phyloP scores from a whole-genome alignment of 176 grass and related monocot species.

The Poa pratensis region DNA sequence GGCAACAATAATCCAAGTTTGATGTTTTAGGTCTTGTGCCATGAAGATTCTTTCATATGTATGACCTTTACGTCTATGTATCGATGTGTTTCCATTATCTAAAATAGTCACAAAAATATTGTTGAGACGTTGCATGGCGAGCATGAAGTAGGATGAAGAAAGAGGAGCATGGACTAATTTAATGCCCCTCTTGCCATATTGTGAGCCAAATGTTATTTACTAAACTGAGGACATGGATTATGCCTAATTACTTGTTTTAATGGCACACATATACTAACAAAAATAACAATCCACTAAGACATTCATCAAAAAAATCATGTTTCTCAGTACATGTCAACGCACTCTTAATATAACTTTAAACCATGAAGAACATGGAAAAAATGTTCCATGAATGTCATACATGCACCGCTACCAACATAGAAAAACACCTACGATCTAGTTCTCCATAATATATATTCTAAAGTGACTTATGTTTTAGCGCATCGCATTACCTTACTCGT shows the following conservation, averaged over 20 bases:
- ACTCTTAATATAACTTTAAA: background rate
- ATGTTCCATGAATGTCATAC: background rate
- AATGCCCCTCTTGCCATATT: background rate
- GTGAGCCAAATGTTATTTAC: background rate
- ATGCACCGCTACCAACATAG: background rate
- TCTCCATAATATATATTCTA: background rate
- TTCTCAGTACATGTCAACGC: background rate
- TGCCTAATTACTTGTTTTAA: background rate
- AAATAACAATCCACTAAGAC: background rate
- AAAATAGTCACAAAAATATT: background rate
- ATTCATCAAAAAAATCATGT: background rate
- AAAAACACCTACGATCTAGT: background rate
- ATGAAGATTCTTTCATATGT: background rate
- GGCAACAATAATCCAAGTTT: background rate
- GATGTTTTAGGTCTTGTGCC: background rate
- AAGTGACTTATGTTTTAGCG: background rate
- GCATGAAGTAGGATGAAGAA: background rate
- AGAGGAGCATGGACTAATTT: background rate
- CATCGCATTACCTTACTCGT: background rate
- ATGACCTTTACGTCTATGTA: background rate
- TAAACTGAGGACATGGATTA: background rate
- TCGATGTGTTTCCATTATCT: background rate
- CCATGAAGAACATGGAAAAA: background rate
- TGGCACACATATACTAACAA: background rate
- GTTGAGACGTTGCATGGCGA: background rate